Base-by-base conservation (phyloP, 2,329 filamentous ascomycete species). In the Aspergillus pseudoterreus region DNA sequence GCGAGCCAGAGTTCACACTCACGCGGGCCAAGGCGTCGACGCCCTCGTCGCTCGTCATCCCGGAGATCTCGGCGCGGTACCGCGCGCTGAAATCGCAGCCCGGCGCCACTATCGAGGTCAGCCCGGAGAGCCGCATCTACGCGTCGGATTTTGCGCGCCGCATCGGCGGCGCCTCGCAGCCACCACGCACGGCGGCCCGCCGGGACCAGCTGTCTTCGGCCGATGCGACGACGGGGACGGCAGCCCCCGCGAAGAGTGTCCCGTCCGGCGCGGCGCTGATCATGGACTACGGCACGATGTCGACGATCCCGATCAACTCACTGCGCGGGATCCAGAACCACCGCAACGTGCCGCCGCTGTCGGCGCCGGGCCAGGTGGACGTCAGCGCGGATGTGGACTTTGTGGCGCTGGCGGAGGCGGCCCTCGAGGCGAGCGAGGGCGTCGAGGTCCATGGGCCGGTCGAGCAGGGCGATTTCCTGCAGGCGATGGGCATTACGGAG, bases 321-420 rank as follows among this genome's bases (percentile, higher is more conserved):
- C 80, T 99, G 19, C 87, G 94, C 30, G 94, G 94, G 19, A 97
- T 99, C 69, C 82, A 85, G 33, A 77, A 80, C 12, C 94, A 99
- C 73, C 76, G 78, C 21, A 79, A 81, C 21, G 87, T 95, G 43
- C 91, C 85, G 19, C 90, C 94, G 4, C 90, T 99, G 63, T 79
- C 82, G 1, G 78, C 83, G 5, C 88, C 94, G 0, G 94, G 94
- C 0, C 81, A 86, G 22, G 91, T 95, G 2, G 94, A 99, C 67
- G 78, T 99, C 19, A 91, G 86, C 58, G 92, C 89, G 0, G 92
- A 99, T 66, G 94, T 99, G 1, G 94, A 99, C 70, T 99, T 99
- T 66, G 82, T 83, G 0, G 90, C 87, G 10, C 75, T 99, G 1
- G 92, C 91, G 0, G 92, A 97, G 67, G 80, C 87, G 1, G 92